Conservation (phyloP, 2,329 filamentous ascomycete genomes). For the Trichophyton mentagrophytes region DNA sequence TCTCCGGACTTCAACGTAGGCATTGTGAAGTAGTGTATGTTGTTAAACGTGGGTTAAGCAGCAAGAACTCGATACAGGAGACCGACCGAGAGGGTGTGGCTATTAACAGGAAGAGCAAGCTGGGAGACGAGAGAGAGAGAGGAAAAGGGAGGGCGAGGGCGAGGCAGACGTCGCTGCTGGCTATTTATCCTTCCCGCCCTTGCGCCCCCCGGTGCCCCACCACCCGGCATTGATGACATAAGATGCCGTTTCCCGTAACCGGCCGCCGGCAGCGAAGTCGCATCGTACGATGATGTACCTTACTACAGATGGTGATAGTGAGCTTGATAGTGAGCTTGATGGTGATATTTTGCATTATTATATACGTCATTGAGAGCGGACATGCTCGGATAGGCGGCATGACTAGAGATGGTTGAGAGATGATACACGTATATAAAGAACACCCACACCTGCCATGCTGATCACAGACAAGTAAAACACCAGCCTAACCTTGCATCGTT, state of each 20-base stretch:
- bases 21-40: conserved; percentile 30
- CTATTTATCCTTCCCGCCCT: neutral
- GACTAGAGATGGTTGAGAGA: too few species aligned
- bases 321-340: too few species aligned
- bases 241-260: neutral
- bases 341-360: too few species aligned
- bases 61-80: neutral
- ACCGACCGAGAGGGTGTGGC: neutral
- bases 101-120: too few species aligned
- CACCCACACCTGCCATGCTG: neutral
- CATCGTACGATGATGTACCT: neutral
- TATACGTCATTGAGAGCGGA: too few species aligned
- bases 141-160: neutral
- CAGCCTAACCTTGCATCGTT: neutral
- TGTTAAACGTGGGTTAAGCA: neutral
- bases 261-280: neutral
- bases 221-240: neutral
- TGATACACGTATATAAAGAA: too few species aligned
- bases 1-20: conserved; percentile 67
- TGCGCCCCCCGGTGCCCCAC: neutral
- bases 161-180: neutral
- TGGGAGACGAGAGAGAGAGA: neutral
- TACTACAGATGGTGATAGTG: too few species aligned
- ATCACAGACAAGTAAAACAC: neutral
- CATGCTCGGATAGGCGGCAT: too few species aligned